phyloP scores from a whole-genome alignment of 805 yeast genomes.

The Saturnispora dispora region DNA sequence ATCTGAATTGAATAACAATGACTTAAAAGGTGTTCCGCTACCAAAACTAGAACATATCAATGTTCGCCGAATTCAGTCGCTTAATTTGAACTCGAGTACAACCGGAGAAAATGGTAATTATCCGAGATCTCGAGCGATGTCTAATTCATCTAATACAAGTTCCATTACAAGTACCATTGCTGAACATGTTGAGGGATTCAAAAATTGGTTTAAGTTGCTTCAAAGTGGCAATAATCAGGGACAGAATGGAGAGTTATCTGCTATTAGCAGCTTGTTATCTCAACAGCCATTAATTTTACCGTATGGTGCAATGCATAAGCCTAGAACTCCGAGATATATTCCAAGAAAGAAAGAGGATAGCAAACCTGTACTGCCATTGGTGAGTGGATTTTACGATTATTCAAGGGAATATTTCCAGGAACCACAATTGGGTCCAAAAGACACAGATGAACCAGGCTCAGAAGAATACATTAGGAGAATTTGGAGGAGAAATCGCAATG shows the following conservation, averaged over 20 bases:
- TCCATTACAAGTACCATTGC: conserved; percentile 8
- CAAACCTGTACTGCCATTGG: conserved; percentile 43
- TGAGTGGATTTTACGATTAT: conserved; percentile 61
- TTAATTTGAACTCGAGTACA: conserved; percentile 13
- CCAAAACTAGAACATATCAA: not conserved
- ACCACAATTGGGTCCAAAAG: conserved; percentile 83
- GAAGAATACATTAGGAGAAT: conserved; percentile 68
- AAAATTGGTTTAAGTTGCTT: conserved; percentile 17
- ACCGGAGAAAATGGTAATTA: not conserved
- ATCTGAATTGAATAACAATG: not conserved
- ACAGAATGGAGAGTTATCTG: conserved; percentile 14
- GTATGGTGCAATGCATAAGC: conserved; percentile 39
- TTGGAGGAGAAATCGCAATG: conserved; percentile 90
- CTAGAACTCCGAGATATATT: conserved; percentile 48
- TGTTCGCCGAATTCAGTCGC: conserved; percentile 21
- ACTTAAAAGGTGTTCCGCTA: not conserved
- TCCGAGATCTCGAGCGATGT: not conserved
- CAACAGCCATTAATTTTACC: conserved; percentile 23
- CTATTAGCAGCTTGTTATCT: conserved; percentile 17
- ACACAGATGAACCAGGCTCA: conserved; percentile 87
- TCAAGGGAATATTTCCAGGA: conserved; percentile 90
- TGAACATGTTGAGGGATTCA: conserved; percentile 10
- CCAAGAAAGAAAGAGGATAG: conserved; percentile 23
- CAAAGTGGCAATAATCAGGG: conserved; percentile 18
- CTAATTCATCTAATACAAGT: conserved; percentile 11